Evolutionary conservation across 1,284 basidiomycete species (phyloP).

Genomic region (Malassezia furfur): DNA sequence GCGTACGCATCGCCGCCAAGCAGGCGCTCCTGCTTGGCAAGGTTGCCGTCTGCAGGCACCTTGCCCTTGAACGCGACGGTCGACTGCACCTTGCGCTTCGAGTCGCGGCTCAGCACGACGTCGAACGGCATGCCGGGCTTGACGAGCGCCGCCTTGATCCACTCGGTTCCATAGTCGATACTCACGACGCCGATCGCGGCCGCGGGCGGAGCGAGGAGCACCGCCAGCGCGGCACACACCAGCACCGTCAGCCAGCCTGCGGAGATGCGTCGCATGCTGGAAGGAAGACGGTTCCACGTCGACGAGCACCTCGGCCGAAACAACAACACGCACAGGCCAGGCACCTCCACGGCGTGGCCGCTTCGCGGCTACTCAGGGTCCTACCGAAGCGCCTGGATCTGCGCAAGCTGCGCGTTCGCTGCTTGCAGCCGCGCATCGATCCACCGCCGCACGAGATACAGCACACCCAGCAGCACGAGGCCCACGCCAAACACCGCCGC

Average conservation of each 20-base stretch:
- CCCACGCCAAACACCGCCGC: neutral
- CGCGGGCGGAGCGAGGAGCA: conserved; percentile 8
- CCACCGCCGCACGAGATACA: neutral
- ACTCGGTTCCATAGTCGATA: conserved; percentile 47
- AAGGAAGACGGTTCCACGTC: conserved; percentile 11
- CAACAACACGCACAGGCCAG: conserved; percentile 1
- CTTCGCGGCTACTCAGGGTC: neutral
- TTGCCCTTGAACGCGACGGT: conserved; percentile 53
- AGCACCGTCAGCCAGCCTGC: neutral
- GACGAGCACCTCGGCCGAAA: conserved; percentile 10
- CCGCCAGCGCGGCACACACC: conserved; percentile 2
- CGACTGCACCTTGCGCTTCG: conserved; percentile 86
- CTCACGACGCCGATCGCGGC: conserved; percentile 41
- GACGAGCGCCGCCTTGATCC: conserved; percentile 77
- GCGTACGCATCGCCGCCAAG: conserved; percentile 81
- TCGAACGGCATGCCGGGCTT: conserved; percentile 94
- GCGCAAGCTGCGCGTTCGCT: neutral
- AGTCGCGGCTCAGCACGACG: conserved; percentile 88
- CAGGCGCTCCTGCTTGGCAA: conserved; percentile 58
- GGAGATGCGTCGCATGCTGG: conserved; percentile 1
- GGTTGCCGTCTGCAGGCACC: conserved; percentile 24
- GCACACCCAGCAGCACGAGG: neutral
- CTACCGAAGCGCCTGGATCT: neutral
- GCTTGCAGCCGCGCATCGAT: neutral
- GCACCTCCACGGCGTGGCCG: neutral